phyloP scores from a whole-genome alignment of 2,329 filamentous ascomycete species.

The Raffaelea albimanens region DNA sequence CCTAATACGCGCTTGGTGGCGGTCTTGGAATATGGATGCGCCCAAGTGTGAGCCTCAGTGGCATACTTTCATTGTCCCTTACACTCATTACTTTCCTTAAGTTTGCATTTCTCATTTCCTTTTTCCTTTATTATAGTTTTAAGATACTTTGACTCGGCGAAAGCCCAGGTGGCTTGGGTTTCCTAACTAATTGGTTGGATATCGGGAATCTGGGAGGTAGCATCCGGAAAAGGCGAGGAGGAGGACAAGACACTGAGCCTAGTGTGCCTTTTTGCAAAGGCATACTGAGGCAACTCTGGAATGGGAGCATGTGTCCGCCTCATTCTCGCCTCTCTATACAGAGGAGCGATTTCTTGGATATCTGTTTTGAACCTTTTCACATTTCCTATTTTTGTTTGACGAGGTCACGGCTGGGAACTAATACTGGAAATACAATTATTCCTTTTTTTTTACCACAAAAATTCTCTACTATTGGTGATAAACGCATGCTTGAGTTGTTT shows the following conservation, averaged over 20 bases:
- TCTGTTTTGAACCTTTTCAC: not conserved
- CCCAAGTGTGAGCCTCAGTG: not conserved
- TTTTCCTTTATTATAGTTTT: not conserved
- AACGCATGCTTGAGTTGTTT: too few species aligned
- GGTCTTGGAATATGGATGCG: not conserved
- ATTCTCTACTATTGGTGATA: too few species aligned
- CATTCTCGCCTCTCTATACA: not conserved
- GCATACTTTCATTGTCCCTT: not conserved
- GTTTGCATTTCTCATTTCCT: not conserved
- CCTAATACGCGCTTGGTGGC: not conserved
- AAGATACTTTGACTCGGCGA: not conserved
- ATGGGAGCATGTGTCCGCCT: not conserved
- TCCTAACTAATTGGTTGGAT: not conserved
- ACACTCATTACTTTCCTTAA: not conserved
- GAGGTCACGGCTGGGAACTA: conserved; percentile 26
- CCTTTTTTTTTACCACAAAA: not conserved
- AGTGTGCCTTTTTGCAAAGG: not conserved
- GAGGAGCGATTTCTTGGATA: not conserved
- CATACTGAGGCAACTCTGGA: too few species aligned
- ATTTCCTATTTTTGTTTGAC: conserved; percentile 19
- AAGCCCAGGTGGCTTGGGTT: conserved; percentile 2
- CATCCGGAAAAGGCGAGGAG: not conserved
- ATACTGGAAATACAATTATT: conserved; percentile 15
- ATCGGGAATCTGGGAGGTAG: not conserved
- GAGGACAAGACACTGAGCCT: not conserved